Evolutionary conservation across 192 early-diverging fungal species (phyloP).

Genomic region (Entomortierella chlamydospora): DNA sequence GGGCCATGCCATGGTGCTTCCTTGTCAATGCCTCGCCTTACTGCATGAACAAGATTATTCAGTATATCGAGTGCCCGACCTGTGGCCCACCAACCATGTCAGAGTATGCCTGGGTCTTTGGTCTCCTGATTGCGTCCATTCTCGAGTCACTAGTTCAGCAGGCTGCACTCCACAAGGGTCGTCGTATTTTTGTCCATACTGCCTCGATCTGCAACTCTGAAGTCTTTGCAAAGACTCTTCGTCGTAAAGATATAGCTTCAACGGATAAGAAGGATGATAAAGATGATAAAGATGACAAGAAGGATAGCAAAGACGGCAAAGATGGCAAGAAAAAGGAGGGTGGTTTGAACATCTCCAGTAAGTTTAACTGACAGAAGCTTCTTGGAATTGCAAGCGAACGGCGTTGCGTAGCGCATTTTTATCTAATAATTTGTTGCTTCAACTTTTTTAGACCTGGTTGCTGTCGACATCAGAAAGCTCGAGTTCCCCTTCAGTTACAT

Average conservation of each 20-base stretch:
- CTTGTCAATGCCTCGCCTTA: conserved; percentile 30
- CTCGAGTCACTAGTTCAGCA: conserved; percentile 60
- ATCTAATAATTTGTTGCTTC: too few species aligned
- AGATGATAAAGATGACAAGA: conserved; percentile 17
- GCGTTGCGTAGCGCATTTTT: too few species aligned
- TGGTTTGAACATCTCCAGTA: conserved; percentile 47
- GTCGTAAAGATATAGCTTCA: conserved; percentile 56
- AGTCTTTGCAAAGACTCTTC: conserved; percentile 54
- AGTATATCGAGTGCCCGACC: conserved; percentile 43
- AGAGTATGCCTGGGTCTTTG: conserved; percentile 68
- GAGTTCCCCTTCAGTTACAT: conserved; percentile 34
- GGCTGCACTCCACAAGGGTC: conserved; percentile 71
- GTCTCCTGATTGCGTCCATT: conserved; percentile 60
- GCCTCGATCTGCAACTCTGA: conserved; percentile 56
- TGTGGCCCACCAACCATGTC: conserved; percentile 31
- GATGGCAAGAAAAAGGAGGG: conserved; percentile 23
- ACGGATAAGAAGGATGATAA: conserved; percentile 54
- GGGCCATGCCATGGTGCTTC: conserved; percentile 36
- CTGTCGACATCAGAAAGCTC: conserved; percentile 38
- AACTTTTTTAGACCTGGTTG: conserved; percentile 27
- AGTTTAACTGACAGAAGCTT: too few species aligned
- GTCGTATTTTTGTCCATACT: conserved; percentile 67
- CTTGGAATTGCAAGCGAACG: too few species aligned
- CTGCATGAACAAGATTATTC: conserved; percentile 49
- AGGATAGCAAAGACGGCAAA: neutral